phyloP scores from a whole-genome alignment of 2,329 filamentous ascomycete genomes.

The Penicillium sp. region DNA sequence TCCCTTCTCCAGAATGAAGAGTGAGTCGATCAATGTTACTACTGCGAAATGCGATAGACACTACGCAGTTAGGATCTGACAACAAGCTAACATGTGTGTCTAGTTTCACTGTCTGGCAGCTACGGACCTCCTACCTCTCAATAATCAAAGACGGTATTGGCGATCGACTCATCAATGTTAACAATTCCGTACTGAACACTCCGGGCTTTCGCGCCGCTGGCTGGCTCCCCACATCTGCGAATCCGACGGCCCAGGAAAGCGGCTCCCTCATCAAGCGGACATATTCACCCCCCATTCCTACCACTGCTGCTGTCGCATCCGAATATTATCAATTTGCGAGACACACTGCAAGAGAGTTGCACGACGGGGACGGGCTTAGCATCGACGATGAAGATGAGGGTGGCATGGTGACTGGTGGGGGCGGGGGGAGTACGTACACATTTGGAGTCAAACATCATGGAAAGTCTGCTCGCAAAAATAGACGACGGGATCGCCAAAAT shows the following conservation, averaged over 20 bases:
- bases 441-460: conserved; percentile 45
- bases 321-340: conserved; percentile 57
- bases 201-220: conserved; percentile 62
- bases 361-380: conserved; percentile 26
- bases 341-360: conserved; percentile 26
- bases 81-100: background rate
- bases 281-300: conserved; percentile 64
- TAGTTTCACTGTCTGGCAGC: conserved; percentile 63
- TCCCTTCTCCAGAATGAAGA: conserved; percentile 51
- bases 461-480: conserved; percentile 28
- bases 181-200: conserved; percentile 60
- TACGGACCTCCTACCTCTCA: conserved; percentile 61
- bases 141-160: conserved; percentile 63
- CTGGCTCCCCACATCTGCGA: conserved; percentile 46
- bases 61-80: background rate
- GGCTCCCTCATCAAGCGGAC: conserved; percentile 55
- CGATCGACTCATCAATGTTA: conserved; percentile 62
- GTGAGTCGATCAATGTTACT: conserved; percentile 30
- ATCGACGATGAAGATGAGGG: conserved; percentile 55
- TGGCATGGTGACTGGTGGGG: conserved; percentile 58
- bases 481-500: conserved; percentile 38
- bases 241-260: conserved; percentile 32
- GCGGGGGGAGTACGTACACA: conserved; percentile 50
- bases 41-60: conserved; percentile 2
- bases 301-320: conserved; percentile 52